These are phyloP conservation scores for Mycena haematopus DNA, from an alignment of 768 basidiomycete genomes.

Conservation along the genomic window DNA sequence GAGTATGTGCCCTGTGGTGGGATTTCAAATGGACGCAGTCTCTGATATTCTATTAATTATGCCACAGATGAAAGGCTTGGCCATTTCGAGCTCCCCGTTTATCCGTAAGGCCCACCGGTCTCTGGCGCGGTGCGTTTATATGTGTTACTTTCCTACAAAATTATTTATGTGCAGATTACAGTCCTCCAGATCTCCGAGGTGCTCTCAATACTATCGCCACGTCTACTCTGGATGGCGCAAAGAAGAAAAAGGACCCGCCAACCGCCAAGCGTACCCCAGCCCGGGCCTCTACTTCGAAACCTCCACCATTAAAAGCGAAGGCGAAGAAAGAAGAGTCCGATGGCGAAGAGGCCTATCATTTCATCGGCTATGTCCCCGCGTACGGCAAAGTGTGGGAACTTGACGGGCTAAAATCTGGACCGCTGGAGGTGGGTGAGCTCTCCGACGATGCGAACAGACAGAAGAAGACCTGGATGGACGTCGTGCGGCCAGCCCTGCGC, in stretches of 20 bases:
- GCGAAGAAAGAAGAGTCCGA: slow-evolving; percentile 37
- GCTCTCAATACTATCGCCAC: slow-evolving; percentile 53
- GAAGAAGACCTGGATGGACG: slow-evolving; percentile 57
- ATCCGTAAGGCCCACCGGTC: slow-evolving; percentile 65
- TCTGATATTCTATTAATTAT: neutral
- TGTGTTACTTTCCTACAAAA: neutral
- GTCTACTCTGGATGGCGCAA: slow-evolving; percentile 51
- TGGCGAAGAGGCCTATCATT: slow-evolving; percentile 61
- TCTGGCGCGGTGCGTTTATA: slow-evolving; percentile 56
- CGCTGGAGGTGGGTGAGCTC: slow-evolving; percentile 70
- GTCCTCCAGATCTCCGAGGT: slow-evolving; percentile 65
- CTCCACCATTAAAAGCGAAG: slow-evolving; percentile 4
- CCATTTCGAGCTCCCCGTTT: slow-evolving; percentile 60
- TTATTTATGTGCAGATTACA: slow-evolving; percentile 32
- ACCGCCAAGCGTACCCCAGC: slow-evolving; percentile 43
- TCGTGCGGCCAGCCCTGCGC: slow-evolving; percentile 63
- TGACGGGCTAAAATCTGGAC: slow-evolving; percentile 66
- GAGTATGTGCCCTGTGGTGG: slow-evolving; percentile 62
- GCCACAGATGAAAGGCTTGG: slow-evolving; percentile 66
- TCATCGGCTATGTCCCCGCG: slow-evolving; percentile 69
- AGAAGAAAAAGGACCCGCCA: slow-evolving; percentile 40
- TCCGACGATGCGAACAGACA: slow-evolving; percentile 26
- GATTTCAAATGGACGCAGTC: slow-evolving; percentile 30
- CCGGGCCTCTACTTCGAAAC: slow-evolving; percentile 36
- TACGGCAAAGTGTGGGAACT: slow-evolving; percentile 75